These are phyloP conservation scores for Colletotrichum sp. DNA, from an alignment of 2,329 filamentous ascomycete genomes.

Conservation along the genomic window DNA sequence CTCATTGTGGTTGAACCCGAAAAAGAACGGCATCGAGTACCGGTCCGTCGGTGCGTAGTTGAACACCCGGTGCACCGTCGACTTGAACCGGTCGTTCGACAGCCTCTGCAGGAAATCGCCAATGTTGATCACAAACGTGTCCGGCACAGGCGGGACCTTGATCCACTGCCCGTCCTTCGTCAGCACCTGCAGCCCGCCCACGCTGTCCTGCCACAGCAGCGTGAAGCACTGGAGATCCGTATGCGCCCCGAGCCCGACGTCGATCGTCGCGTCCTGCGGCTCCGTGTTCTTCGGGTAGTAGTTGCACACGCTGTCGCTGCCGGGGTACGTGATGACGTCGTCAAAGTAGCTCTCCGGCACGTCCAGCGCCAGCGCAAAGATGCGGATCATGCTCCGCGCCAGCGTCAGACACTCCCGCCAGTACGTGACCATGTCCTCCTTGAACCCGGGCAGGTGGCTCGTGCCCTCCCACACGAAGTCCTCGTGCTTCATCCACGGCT, in stretches of 20 bases:
- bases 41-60: constrained; percentile 45
- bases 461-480: constrained; percentile 25
- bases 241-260: constrained; percentile 51
- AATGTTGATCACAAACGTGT: constrained; percentile 30
- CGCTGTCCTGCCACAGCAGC: constrained; percentile 51
- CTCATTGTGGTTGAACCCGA: constrained; percentile 59
- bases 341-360: constrained; percentile 26
- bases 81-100: constrained; percentile 27
- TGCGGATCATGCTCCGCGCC: constrained; percentile 26
- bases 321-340: constrained; percentile 21
- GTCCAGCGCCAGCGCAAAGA: constrained; percentile 27
- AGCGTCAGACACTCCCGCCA: constrained; percentile 26
- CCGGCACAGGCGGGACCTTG: constrained; percentile 26
- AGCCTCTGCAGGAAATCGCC: constrained; percentile 28
- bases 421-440: constrained; percentile 18
- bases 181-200: constrained; percentile 47
- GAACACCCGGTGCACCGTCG: constrained; percentile 55
- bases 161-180: constrained; percentile 44
- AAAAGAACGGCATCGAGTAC: constrained; percentile 63
- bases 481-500: constrained; percentile 22
- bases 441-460: constrained; percentile 19
- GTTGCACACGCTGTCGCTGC: constrained; percentile 39
- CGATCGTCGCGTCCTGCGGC: constrained; percentile 28
- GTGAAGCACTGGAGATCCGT: constrained; percentile 54
- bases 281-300: constrained; percentile 47